phyloP scores from a whole-genome alignment of 805 yeast species.

The Saturnispora diversa region DNA sequence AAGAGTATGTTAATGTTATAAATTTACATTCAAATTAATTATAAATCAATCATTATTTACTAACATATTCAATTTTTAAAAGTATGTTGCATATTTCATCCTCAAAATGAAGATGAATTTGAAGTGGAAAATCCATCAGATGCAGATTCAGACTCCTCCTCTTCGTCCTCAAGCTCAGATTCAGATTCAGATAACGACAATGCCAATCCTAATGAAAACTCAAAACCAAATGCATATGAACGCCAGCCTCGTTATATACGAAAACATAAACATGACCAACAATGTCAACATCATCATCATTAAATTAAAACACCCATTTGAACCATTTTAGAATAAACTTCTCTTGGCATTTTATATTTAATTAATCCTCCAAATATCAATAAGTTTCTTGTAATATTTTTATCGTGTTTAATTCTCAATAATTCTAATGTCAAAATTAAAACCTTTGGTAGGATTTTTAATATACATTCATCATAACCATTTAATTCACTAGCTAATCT shows the following conservation, averaged over 20 bases:
- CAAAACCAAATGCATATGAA: slow-evolving; percentile 77
- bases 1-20: slow-evolving; percentile 40
- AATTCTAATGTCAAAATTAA: slow-evolving; percentile 74
- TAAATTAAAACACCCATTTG: slow-evolving; percentile 2
- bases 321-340: slow-evolving; percentile 47
- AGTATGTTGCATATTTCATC: slow-evolving; percentile 81
- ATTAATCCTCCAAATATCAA: slow-evolving; percentile 95
- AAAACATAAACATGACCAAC: slow-evolving; percentile 10
- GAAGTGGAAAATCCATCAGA: slow-evolving; percentile 22
- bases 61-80: slow-evolving; percentile 8
- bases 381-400: slow-evolving; percentile 69
- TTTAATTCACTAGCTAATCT: slow-evolving; percentile 57
- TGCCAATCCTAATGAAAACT: too few relatives aligned
- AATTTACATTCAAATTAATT: background rate
- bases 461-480: slow-evolving; percentile 57
- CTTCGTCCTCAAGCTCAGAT: slow-evolving; percentile 17
- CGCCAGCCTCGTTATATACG: slow-evolving; percentile 59
- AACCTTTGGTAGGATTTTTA: slow-evolving; percentile 72
- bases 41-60: slow-evolving; percentile 5
- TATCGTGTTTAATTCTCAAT: slow-evolving; percentile 29
- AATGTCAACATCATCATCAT: slow-evolving; percentile 3
- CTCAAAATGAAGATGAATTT: slow-evolving; percentile 48
- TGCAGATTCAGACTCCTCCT: slow-evolving; percentile 19
- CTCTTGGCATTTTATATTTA: slow-evolving; percentile 85
- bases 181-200: slow-evolving; percentile 22